A percentile compares a stretch with the other conserved stretches of the same genome.
Conservation (phyloP, 2,329 filamentous ascomycete genomes). For the Cercospora berteroae region DNA sequence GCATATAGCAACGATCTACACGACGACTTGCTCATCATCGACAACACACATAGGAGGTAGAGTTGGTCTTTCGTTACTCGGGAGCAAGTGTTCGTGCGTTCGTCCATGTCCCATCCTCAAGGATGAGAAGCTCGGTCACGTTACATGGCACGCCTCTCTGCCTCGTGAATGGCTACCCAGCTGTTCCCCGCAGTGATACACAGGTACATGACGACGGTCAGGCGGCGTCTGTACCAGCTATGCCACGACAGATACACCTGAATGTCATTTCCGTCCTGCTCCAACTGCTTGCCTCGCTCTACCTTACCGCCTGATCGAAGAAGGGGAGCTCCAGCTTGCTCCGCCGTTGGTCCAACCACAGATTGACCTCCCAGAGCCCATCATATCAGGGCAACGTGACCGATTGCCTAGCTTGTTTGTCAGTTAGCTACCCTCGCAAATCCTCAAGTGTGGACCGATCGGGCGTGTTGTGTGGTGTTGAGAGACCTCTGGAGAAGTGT, state of each 20-base stretch:
- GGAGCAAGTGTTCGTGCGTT: background rate
- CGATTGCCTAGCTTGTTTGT: conserved; percentile 6
- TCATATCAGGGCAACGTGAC: conserved; percentile 13
- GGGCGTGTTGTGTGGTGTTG: conserved; percentile 3
- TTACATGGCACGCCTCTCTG: conserved; percentile 13
- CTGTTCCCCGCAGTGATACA: conserved; percentile 15
- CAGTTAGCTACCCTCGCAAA: conserved; percentile 3
- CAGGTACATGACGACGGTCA: conserved; percentile 20
- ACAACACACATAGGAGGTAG: background rate
- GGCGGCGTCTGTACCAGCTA: conserved; percentile 13
- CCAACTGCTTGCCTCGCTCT: conserved; percentile 2
- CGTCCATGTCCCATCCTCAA: conserved; percentile 4
- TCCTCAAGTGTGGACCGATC: background rate
- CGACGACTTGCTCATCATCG: background rate
- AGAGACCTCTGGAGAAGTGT: background rate
- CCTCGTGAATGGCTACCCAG: conserved; percentile 11
- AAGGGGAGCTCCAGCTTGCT: conserved; percentile 17
- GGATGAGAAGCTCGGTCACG: conserved; percentile 10
- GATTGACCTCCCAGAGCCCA: background rate
- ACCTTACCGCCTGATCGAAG: background rate
- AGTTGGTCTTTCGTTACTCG: background rate
- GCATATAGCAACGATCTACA: background rate
- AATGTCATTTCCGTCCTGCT: conserved; percentile 1
- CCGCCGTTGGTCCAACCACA: conserved; percentile 2
- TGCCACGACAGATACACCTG: conserved; percentile 1